Percentiles rank a stretch among this genome's conserved stretches.
Conservation (phyloP, 2,329 filamentous ascomycete genomes). For the Cladosporium sphaerospermum region DNA sequence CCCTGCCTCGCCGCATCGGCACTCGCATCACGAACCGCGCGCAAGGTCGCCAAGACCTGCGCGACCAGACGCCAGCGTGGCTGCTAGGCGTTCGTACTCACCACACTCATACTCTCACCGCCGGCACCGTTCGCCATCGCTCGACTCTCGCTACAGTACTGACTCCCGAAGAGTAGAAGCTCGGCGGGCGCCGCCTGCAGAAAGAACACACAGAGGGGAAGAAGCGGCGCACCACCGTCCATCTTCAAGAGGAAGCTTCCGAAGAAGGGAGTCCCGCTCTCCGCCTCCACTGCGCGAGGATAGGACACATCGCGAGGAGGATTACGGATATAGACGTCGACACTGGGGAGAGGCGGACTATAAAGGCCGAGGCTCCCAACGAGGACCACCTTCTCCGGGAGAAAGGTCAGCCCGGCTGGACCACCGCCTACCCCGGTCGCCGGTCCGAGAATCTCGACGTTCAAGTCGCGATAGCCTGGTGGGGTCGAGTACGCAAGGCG, state of each 20-base stretch:
- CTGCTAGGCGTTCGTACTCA: constrained; percentile 21
- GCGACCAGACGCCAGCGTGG: constrained; percentile 19
- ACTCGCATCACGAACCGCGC: constrained; percentile 24
- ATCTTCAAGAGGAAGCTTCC: constrained; percentile 3
- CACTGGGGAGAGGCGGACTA: constrained; percentile 2
- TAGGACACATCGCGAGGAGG: constrained; percentile 9
- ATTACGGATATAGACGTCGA: background rate
- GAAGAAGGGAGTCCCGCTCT: constrained; percentile 7
- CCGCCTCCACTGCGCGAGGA: constrained; percentile 4
- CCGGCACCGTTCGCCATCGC: constrained; percentile 34
- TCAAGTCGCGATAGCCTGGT: constrained; percentile 1
- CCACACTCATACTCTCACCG: constrained; percentile 33
- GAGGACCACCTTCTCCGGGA: background rate
- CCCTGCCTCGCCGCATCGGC: constrained; percentile 22
- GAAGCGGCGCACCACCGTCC: constrained; percentile 3
- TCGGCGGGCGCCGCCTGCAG: constrained; percentile 7
- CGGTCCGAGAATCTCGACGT: background rate
- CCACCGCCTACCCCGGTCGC: background rate
- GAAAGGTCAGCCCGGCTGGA: background rate
- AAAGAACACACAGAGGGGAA: constrained; percentile 18
- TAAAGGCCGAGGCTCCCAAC: constrained; percentile 12
- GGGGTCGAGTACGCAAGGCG: background rate
- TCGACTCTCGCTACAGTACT: constrained; percentile 33
- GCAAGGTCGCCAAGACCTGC: constrained; percentile 28
- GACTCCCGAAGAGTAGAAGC: constrained; percentile 25